Evolutionary conservation across 495 filamentous ascomycete genomes (phyloP).

Genomic region (Hyaloscypha bicolor): DNA sequence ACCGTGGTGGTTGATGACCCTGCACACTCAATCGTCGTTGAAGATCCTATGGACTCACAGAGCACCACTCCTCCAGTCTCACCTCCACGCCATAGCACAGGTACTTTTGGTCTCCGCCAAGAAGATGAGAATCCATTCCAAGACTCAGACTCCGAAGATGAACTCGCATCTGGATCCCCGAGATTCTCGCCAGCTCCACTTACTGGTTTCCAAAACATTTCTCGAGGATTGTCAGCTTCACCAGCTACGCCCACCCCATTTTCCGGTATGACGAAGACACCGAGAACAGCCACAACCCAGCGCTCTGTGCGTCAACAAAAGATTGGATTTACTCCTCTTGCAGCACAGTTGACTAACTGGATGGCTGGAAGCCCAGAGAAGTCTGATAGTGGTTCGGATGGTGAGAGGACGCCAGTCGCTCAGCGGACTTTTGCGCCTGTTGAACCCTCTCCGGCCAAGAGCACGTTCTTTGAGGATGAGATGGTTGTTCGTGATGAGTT

Average conservation of each 20-base stretch:
- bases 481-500: conserved; percentile 50
- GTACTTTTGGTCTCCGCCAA: conserved; percentile 39
- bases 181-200: conserved; percentile 23
- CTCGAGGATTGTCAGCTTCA: conserved; percentile 15
- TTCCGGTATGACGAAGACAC: conserved; percentile 25
- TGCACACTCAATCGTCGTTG: conserved; percentile 20
- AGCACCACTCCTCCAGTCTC: conserved; percentile 38
- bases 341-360: conserved; percentile 62
- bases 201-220: conserved; percentile 15
- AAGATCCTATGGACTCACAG: conserved; percentile 10
- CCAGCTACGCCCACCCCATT: conserved; percentile 25
- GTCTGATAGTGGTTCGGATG: conserved; percentile 2
- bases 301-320: conserved; percentile 7
- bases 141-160: conserved; percentile 58
- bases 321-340: conserved; percentile 63
- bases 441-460: conserved; percentile 39
- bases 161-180: conserved; percentile 40
- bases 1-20: conserved; percentile 37
- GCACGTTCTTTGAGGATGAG: conserved; percentile 59
- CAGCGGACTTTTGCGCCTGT: conserved; percentile 1
- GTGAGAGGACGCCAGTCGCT: conserved; percentile 21
- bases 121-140: conserved; percentile 42
- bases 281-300: conserved; percentile 17
- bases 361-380: conserved; percentile 50
- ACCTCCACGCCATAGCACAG: conserved; percentile 30